Evolutionary conservation across 2,329 filamentous ascomycete species (phyloP).

Genomic region (Tolypocladium endophyticum): DNA sequence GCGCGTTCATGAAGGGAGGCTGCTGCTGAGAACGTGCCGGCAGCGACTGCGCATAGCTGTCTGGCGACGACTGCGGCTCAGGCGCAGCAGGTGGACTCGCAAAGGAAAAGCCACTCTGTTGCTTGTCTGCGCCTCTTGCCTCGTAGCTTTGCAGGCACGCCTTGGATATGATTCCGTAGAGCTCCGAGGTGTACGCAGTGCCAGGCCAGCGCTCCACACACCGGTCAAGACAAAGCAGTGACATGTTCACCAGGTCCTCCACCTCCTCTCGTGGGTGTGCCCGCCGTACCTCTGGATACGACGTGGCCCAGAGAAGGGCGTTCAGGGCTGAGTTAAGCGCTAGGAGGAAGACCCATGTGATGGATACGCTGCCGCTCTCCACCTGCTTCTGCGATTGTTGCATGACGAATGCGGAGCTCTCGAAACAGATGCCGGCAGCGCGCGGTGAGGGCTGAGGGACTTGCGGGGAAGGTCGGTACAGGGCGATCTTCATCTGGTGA

Average conservation of each 20-base stretch:
- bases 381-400: slow-evolving; percentile 73
- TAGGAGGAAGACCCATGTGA: slow-evolving; percentile 90
- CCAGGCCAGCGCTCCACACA: slow-evolving; percentile 89
- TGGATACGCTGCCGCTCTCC: slow-evolving; percentile 61
- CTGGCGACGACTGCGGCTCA: slow-evolving; percentile 21
- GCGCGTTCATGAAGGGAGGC: slow-evolving; percentile 32
- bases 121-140: slow-evolving; percentile 25
- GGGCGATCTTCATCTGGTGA: slow-evolving; percentile 79
- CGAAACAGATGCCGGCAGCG: slow-evolving; percentile 75
- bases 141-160: slow-evolving; percentile 87
- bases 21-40: slow-evolving; percentile 18
- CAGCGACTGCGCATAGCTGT: slow-evolving; percentile 11
- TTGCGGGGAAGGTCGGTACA: slow-evolving; percentile 87
- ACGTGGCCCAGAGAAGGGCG: slow-evolving; percentile 82
- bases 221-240: slow-evolving; percentile 67
- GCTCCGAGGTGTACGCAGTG: slow-evolving; percentile 68
- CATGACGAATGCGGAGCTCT: slow-evolving; percentile 74
- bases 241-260: slow-evolving; percentile 60
- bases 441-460: slow-evolving; percentile 70
- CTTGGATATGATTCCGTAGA: slow-evolving; percentile 77
- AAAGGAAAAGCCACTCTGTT: slow-evolving; percentile 17
- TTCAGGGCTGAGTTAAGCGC: slow-evolving; percentile 87
- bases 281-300: slow-evolving; percentile 72
- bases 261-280: slow-evolving; percentile 65
- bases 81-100: slow-evolving; percentile 21